phyloP scores from a whole-genome alignment of 208 protist species.

The Lotmaria passim region DNA sequence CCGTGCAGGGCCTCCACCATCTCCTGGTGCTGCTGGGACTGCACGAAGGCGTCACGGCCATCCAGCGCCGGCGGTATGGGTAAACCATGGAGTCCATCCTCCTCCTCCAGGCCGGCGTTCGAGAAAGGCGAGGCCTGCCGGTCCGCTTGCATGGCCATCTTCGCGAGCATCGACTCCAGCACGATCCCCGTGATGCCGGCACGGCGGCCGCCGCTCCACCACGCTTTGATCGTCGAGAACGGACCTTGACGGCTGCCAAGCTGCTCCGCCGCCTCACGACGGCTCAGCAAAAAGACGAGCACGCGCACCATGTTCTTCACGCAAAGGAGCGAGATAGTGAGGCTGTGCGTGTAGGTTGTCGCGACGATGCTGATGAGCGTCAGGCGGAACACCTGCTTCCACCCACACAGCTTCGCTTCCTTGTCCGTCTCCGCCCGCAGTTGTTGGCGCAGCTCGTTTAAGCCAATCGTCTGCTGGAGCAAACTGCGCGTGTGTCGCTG shows the following conservation, averaged over 20 bases:
- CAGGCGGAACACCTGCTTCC: constrained; percentile 47
- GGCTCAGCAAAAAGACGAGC: constrained; percentile 66
- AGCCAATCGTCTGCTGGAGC: constrained; percentile 40
- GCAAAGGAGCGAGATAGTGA: constrained; percentile 62
- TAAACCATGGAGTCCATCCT: constrained; percentile 13
- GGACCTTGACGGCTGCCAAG: constrained; percentile 24
- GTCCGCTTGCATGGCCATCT: constrained; percentile 43
- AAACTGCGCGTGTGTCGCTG: constrained; percentile 57
- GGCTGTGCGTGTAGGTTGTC: constrained; percentile 69
- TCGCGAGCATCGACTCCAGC: constrained; percentile 48
- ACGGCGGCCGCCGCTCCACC: constrained; percentile 65
- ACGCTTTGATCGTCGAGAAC: constrained; percentile 53
- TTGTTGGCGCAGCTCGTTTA: constrained; percentile 57
- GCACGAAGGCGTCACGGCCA: constrained; percentile 31
- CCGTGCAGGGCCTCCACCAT: constrained; percentile 29
- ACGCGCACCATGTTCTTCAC: constrained; percentile 76
- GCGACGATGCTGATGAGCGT: constrained; percentile 62
- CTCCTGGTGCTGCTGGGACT: constrained; percentile 34
- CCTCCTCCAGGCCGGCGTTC: constrained; percentile 44
- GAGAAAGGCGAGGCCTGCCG: constrained; percentile 60
- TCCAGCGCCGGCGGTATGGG: constrained; percentile 21
- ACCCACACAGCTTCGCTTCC: constrained; percentile 50
- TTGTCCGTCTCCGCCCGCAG: constrained; percentile 46
- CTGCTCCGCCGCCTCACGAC: constrained; percentile 47
- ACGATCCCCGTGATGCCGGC: constrained; percentile 59